Evolutionary conservation across 805 yeast species (phyloP).

Genomic region (Starmerella stellata): DNA sequence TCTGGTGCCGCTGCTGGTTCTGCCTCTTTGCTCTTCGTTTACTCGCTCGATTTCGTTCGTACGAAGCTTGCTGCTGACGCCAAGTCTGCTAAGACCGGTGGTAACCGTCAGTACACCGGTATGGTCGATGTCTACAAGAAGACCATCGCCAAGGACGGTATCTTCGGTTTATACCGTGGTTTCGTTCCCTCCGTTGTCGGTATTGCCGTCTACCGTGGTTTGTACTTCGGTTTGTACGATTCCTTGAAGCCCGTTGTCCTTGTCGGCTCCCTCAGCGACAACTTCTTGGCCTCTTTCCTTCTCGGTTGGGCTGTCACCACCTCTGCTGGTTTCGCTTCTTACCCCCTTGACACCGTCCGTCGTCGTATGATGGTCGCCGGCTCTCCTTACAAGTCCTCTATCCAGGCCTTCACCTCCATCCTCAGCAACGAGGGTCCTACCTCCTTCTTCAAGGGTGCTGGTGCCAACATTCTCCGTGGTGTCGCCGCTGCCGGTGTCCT

Average conservation of each 20-base stretch:
- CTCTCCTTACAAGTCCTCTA: conserved; percentile 85
- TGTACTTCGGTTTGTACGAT: conserved; percentile 91
- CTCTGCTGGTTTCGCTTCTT: conserved; percentile 91
- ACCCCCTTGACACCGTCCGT: conserved; percentile 95
- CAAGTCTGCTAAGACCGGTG: conserved; percentile 45
- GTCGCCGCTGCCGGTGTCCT: conserved; percentile 98
- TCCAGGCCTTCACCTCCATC: conserved; percentile 72
- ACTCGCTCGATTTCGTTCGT: conserved; percentile 92
- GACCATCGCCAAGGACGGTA: conserved; percentile 83
- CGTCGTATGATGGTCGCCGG: conserved; percentile 99
- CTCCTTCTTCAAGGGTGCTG: conserved; percentile 93
- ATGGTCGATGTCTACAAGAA: conserved; percentile 83
- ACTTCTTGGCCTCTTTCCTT: conserved; percentile 79
- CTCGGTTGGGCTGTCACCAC: conserved; percentile 93
- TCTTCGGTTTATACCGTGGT: conserved; percentile 96
- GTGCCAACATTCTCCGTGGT: conserved; percentile 97
- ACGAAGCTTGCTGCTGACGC: conserved; percentile 95
- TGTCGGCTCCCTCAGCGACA: conserved; percentile 77
- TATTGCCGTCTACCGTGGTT: conserved; percentile 93
- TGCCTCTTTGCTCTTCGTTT: conserved; percentile 70
- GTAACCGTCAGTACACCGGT: conserved; percentile 90
- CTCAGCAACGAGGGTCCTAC: conserved; percentile 81
- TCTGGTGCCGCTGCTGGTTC: conserved; percentile 97
- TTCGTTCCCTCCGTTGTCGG: conserved; percentile 93
- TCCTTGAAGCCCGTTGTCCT: conserved; percentile 80